Evolutionary conservation across 106 monocot species (phyloP).

Genomic region (Phalaenopsis equestris): DNA sequence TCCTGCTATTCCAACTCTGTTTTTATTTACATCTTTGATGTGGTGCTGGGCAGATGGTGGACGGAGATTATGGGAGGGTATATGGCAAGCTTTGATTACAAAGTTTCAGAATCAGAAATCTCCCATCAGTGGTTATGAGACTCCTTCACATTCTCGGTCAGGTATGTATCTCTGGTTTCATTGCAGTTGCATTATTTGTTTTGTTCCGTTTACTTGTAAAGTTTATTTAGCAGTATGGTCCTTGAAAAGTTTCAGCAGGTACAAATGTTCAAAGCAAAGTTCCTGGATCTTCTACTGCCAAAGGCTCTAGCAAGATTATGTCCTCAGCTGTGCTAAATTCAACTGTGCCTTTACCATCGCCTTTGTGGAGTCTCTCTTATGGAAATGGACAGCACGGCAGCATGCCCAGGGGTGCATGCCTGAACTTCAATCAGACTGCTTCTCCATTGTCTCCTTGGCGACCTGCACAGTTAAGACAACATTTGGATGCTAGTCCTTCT

Average conservation of each 20-base stretch:
- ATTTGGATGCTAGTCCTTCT: conserved; percentile 22
- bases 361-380: conserved; percentile 31
- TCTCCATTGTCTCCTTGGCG: conserved; percentile 46
- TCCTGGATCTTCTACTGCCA: conserved; percentile 13
- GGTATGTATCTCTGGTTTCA: not conserved
- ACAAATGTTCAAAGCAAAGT: conserved; percentile 41
- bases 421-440: conserved; percentile 45
- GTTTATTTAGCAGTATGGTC: not conserved
- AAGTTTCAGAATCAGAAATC: conserved; percentile 57
- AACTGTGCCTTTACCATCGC: conserved; percentile 36
- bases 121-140: conserved; percentile 29
- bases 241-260: conserved; percentile 24
- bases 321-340: conserved; percentile 7
- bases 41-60: conserved; percentile 37
- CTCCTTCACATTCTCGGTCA: not conserved
- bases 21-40: not conserved
- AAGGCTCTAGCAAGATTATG: conserved; percentile 27
- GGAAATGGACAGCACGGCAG: conserved; percentile 25
- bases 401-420: conserved; percentile 24
- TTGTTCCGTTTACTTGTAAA: not conserved
- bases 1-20: too few species aligned
- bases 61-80: conserved; percentile 54
- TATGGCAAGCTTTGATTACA: conserved; percentile 48
- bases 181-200: not conserved
- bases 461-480: conserved; percentile 40